Base-by-base conservation (phyloP, 768 basidiomycete genomes). In the Auriscalpium vulgare region DNA sequence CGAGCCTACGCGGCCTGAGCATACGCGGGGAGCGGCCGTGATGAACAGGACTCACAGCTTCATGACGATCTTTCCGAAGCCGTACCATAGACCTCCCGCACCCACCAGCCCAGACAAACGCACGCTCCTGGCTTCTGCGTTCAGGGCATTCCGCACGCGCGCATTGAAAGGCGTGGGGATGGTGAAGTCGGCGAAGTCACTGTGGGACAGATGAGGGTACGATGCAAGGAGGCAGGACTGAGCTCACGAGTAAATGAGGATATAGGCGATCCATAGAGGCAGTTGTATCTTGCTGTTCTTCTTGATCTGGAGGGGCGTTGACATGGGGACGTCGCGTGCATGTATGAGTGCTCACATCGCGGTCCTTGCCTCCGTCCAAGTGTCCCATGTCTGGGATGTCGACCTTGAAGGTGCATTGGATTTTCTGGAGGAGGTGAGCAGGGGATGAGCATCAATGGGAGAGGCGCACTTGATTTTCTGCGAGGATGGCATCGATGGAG, bases 181-280 rank as follows among this genome's bases (percentile, higher is more conserved):
- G 47, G 83, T 83, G 69, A 95, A 88, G 62, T 94, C 89, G 9
- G 90, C 91, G 80, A 89, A 95, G 65, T 91, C 89, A 10, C 94
- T 90, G 61, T 37, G n/a, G 8, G 14, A n/a, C 17, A 17, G 16
- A 46, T 17, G 6, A 10, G 10, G 11, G 34, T 5, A 19, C 16
- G 23, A 37, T 14, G 29, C 6, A 10, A 29, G n/a, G 7, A 36
- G 45, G 21, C 17, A 46, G 34, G 9, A 36, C 23, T 38, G 19
- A 2, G 11, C n/a, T 29, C 21, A 67, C 89, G 88, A 87, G 65
- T 85, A 85, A 50, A 93, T 80, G 54, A 95, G 76, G 53, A 87
- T 88, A 62, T 92, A 89, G 0, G 87, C 90, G 50, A 97, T 78
- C 95, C 95, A 97, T 61, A 94, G 81, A 3, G 95, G 93, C 10